A percentile compares a stretch with the other conserved stretches of the same genome.
Conservation (phyloP, 2,329 filamentous ascomycete genomes). For the Colletotrichum euphorbiae region DNA sequence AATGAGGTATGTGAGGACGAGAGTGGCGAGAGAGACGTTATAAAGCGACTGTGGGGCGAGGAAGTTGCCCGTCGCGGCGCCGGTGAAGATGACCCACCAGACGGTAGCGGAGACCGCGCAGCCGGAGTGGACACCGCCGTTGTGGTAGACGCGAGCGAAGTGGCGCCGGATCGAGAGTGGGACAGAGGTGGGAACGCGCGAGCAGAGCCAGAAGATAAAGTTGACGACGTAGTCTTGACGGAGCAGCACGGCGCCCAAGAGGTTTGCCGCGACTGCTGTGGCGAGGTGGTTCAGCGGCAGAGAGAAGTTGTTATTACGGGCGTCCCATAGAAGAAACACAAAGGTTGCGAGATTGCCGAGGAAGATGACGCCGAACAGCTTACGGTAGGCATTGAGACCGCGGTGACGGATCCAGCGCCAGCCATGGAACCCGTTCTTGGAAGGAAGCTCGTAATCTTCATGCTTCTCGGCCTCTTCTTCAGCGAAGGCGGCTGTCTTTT, state of each 20-base stretch:
- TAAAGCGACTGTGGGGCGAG: conserved; percentile 48
- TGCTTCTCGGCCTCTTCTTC: conserved; percentile 17
- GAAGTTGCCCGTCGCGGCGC: conserved; percentile 45
- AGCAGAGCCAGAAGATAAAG: conserved; percentile 61
- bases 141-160: conserved; percentile 63
- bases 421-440: conserved; percentile 55
- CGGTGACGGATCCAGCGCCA: conserved; percentile 56
- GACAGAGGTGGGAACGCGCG: conserved; percentile 54
- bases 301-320: conserved; percentile 41
- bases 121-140: conserved; percentile 64
- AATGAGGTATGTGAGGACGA: conserved; percentile 68
- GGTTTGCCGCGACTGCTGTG: conserved; percentile 60
- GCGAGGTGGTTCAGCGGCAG: conserved; percentile 52
- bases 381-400: conserved; percentile 66
- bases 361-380: conserved; percentile 66
- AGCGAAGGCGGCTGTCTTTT: conserved; percentile 33
- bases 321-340: conserved; percentile 52
- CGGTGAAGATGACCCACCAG: conserved; percentile 60
- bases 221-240: conserved; percentile 67
- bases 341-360: conserved; percentile 63
- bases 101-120: conserved; percentile 61
- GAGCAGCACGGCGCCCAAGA: conserved; percentile 61
- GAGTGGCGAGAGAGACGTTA: conserved; percentile 48
- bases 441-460: conserved; percentile 50
- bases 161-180: conserved; percentile 61